phyloP scores from a whole-genome alignment of 2,329 filamentous ascomycete genomes.

The Fusarium sp. region DNA sequence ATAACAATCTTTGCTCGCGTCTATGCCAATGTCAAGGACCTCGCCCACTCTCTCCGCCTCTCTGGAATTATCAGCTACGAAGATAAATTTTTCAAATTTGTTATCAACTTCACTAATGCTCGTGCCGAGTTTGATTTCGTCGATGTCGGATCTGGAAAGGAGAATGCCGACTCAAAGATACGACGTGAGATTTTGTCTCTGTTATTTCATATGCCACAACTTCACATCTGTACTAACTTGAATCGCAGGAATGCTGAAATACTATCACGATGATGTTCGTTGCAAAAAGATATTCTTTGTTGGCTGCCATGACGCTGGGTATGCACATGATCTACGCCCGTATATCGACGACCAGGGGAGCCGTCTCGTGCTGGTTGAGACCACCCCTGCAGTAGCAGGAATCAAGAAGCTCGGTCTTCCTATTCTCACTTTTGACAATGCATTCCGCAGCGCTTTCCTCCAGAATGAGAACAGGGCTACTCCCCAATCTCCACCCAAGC shows the following conservation, averaged over 20 bases:
- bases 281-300: constrained; percentile 6
- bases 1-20: not conserved
- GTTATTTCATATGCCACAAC: not conserved
- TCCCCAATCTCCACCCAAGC: not conserved
- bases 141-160: not conserved
- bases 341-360: not conserved
- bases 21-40: not conserved
- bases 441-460: not conserved
- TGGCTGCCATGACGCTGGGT: not conserved
- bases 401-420: not conserved
- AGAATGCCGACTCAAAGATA: constrained; percentile 2
- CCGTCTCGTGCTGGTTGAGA: not conserved
- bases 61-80: not conserved
- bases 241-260: not conserved
- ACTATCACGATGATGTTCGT: not conserved
- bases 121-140: constrained; percentile 1
- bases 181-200: not conserved
- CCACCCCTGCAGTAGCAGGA: not conserved
- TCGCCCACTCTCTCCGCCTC: not conserved
- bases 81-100: not conserved
- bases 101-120: not conserved
- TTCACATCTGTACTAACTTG: not conserved
- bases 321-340: not conserved
- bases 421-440: not conserved
- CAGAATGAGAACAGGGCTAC: not conserved